phyloP scores from a whole-genome alignment of 108 stramenopile species.

The Cyclotella kingstonii region DNA sequence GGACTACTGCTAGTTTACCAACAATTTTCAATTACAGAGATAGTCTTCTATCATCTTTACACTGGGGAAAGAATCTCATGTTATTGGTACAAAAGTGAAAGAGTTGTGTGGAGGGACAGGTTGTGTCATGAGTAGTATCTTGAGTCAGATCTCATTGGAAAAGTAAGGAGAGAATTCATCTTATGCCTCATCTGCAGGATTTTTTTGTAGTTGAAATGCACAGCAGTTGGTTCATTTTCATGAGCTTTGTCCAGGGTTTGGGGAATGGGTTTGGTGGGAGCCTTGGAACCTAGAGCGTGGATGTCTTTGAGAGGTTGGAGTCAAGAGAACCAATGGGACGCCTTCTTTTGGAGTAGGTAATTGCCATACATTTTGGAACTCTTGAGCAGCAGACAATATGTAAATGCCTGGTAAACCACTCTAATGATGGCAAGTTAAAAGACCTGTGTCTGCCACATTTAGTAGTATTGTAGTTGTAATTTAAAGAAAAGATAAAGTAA shows the following conservation, averaged over 20 bases:
- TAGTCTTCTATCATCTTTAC: too few species aligned
- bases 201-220: slow-evolving; percentile 85
- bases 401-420: too few species aligned
- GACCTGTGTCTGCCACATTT: too few species aligned
- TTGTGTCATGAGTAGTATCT: slow-evolving; percentile 96
- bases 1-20: too few species aligned
- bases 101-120: slow-evolving; percentile 89
- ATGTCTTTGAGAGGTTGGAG: slow-evolving; percentile 81
- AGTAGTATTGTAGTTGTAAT: too few species aligned
- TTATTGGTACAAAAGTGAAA: slow-evolving; percentile 95
- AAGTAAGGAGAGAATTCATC: slow-evolving; percentile 98
- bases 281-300: slow-evolving; percentile 86
- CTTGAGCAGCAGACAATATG: slow-evolving; percentile 78
- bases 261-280: slow-evolving; percentile 57
- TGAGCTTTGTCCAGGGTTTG: slow-evolving; percentile 95
- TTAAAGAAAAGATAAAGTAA: too few species aligned
- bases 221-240: slow-evolving; percentile 91
- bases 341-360: slow-evolving; percentile 74
- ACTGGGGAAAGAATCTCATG: slow-evolving; percentile 89
- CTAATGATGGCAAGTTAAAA: too few species aligned
- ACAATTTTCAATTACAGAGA: too few species aligned
- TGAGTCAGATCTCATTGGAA: slow-evolving; percentile 75
- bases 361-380: slow-evolving; percentile 89
- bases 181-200: slow-evolving; percentile 91
- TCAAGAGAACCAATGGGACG: slow-evolving; percentile 58